Percentiles rank a stretch among this genome's conserved stretches.
Evolutionary conservation across 1,139 yeast species (phyloP).

Genomic region (Kluyveromyces sp.): DNA sequence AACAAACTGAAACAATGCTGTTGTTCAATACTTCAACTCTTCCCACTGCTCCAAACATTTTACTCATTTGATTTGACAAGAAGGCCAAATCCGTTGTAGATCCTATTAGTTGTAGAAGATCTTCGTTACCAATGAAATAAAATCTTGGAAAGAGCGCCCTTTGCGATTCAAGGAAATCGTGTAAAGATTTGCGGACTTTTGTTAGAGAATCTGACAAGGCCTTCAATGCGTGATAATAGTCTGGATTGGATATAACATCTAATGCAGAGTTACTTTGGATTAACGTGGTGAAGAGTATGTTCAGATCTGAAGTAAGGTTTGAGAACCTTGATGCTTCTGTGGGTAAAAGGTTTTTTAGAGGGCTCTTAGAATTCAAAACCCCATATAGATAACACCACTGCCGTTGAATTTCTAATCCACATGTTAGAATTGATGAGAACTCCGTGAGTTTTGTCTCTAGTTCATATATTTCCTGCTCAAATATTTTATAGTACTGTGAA

Average conservation of each 20-base stretch:
- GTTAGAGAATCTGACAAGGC: constrained; percentile 49
- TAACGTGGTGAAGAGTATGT: constrained; percentile 43
- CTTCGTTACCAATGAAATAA: constrained; percentile 87
- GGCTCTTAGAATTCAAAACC: constrained; percentile 54
- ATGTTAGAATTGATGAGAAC: constrained; percentile 48
- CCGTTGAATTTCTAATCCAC: constrained; percentile 81
- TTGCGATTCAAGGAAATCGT: constrained; percentile 75
- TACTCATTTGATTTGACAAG: constrained; percentile 55
- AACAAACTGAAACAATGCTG: constrained; percentile 42
- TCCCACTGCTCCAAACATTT: constrained; percentile 65
- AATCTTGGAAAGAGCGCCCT: constrained; percentile 74
- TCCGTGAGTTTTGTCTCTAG: constrained; percentile 52
- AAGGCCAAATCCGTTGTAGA: constrained; percentile 43
- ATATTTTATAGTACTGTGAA: constrained; percentile 55
- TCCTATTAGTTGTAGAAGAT: constrained; percentile 76
- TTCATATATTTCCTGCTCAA: constrained; percentile 50
- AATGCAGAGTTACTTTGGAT: constrained; percentile 46
- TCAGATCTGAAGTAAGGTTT: constrained; percentile 55
- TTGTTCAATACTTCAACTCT: constrained; percentile 37
- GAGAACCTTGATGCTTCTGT: constrained; percentile 63
- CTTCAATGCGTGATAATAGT: constrained; percentile 41
- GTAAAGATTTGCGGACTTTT: constrained; percentile 57
- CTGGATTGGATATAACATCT: constrained; percentile 50
- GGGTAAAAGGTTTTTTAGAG: constrained; percentile 58
- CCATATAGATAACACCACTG: constrained; percentile 87